A percentile compares a stretch with the other conserved stretches of the same genome.
Evolutionary conservation across 371 early-diverging fungal genomes (phyloP).

Genomic region (Mortierella sp.): DNA sequence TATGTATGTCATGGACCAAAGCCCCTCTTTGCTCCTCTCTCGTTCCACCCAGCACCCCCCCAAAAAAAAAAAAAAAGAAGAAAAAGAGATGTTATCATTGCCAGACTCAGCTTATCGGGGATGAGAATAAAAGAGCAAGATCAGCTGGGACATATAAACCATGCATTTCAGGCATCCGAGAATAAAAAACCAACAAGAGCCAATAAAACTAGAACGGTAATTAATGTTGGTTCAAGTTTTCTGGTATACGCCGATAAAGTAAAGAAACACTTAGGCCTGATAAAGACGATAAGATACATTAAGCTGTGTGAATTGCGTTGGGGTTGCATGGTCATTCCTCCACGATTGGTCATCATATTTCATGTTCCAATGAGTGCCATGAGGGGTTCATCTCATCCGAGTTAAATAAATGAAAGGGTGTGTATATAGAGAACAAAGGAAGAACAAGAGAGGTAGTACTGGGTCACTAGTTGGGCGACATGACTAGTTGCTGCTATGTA

Average conservation of each 20-base stretch:
- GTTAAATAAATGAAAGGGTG: neutral
- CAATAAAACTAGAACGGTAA: neutral
- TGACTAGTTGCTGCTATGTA: too few relatives aligned
- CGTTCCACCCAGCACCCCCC: neutral
- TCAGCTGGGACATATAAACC: neutral
- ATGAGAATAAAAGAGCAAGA: neutral
- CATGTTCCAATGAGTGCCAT: neutral
- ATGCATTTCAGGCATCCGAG: neutral
- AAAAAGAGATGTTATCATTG: neutral
- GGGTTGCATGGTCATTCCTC: slow-evolving; percentile 4
- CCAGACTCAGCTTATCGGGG: neutral
- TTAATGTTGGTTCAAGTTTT: too few relatives aligned
- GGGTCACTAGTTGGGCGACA: too few relatives aligned
- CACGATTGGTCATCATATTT: slow-evolving; percentile 21
- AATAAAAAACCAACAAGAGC: neutral
- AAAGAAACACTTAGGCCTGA: too few relatives aligned
- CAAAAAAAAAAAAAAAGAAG: neutral
- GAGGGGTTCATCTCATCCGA: neutral
- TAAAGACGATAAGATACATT: neutral
- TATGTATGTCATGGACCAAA: neutral
- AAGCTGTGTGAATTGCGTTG: neutral
- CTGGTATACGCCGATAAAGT: too few relatives aligned
- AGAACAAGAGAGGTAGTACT: neutral
- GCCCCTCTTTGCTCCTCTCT: neutral
- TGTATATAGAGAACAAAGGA: neutral